Base-by-base conservation (phyloP, 2,329 filamentous ascomycete genomes). In the Aspergillus quadrilineatus region DNA sequence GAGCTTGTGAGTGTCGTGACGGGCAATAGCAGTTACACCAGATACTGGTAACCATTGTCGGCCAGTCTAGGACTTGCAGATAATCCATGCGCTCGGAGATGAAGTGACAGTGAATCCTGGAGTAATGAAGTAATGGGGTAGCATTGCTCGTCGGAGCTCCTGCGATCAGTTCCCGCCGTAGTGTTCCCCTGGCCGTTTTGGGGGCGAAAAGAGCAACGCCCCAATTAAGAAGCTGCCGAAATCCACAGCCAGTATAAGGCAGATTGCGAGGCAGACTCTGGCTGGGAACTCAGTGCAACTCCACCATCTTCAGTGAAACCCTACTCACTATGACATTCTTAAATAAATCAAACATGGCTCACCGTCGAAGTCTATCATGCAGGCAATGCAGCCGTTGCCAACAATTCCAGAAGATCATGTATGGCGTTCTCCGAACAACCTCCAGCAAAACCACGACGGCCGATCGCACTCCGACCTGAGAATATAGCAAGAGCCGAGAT, bases 1-100 rank as follows among this genome's bases (percentile, higher is more conserved):
- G 79, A 83, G 55, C 86, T 87, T 68, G 72, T 82, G 4, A 76
- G 79, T 34, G 79, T 85, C 1, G 70, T 86, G 6, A 70, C 75
- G 30, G 84, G 84, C 10, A 63, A 65, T 28, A 72, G 69, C 52
- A 56, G 62, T 17, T 74, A 59, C 47, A 64, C 68, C 6, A 63
- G 56, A 2, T 71, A 71, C 50, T 69, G 66, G 67, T 60, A 42
- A 55, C 36, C 8, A 28, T 5, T 8, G 36, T 28, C 14, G 22
- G n/a, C 15, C 6, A 45, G 26, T 29, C 17, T 14, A 10, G 30
- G 43, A 15, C 26, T 12, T 29, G 28, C 9, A n/a, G 10, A 30
- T 45, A 29, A 6, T 6, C 22, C 43, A n/a, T 12, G 15, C 9
- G 22, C 8, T 50, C 37, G 28, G n/a, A 43, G 12, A 37, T 37